A percentile compares a stretch with the other conserved stretches of the same genome.
Conservation (phyloP, 23 red algal species). For the Gracilaria gracilis region DNA sequence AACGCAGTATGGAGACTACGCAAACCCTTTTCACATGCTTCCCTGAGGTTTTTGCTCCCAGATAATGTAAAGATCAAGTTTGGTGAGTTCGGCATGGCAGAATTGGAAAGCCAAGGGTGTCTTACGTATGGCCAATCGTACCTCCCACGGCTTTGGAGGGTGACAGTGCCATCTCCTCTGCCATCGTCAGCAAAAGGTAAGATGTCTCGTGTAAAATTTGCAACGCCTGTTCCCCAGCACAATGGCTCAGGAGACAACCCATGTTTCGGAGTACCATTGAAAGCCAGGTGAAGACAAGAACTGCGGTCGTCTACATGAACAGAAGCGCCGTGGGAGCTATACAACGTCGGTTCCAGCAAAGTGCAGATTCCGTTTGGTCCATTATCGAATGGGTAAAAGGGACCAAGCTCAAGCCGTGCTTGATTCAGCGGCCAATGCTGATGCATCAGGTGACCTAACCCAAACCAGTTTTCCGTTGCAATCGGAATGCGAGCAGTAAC, state of each 20-base stretch:
- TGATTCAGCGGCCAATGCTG: conserved; percentile 88
- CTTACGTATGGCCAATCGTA: conserved; percentile 80
- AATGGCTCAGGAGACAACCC: conserved; percentile 19
- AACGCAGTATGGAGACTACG: conserved; percentile 1
- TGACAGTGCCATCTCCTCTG: conserved; percentile 65
- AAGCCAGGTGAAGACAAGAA: conserved; percentile 84
- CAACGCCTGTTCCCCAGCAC: conserved; percentile 84
- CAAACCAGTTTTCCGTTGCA: conserved; percentile 53
- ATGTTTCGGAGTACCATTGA: conserved; percentile 73
- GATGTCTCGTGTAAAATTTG: conserved; percentile 79
- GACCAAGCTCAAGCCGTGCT: conserved; percentile 77
- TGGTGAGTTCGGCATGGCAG: conserved; percentile 22
- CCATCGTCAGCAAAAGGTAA: conserved; percentile 56
- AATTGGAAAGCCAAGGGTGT: conserved; percentile 76
- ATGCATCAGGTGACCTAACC: conserved; percentile 79
- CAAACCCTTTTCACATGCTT: conserved; percentile 17
- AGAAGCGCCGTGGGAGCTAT: conserved; percentile 69
- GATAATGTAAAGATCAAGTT: conserved; percentile 33
- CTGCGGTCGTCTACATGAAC: conserved; percentile 63
- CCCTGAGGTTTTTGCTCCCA: conserved; percentile 19
- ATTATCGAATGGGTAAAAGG: conserved; percentile 97
- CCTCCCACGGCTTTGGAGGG: conserved; percentile 70
- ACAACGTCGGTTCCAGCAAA: conserved; percentile 75
- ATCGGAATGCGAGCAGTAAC: conserved; percentile 23
- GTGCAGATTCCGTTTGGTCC: conserved; percentile 88